Percentiles rank a stretch among this genome's conserved stretches.
These are phyloP conservation scores for Fistulinella prunicolor DNA, from an alignment of 768 basidiomycete species.

Conservation along the genomic window DNA sequence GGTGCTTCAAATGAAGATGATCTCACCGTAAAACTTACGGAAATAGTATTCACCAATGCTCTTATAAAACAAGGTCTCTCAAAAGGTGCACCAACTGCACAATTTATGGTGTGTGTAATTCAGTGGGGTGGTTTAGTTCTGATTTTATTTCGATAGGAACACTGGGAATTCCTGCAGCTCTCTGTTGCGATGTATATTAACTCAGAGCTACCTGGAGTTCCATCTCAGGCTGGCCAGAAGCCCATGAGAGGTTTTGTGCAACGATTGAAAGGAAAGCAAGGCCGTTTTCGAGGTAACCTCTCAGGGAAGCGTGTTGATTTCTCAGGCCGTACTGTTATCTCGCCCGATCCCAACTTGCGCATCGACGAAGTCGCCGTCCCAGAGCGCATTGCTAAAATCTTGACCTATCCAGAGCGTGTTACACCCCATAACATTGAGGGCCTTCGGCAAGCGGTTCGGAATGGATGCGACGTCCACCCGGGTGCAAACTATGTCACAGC, in stretches of 20 bases:
- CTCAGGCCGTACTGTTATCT: slow-evolving; percentile 96
- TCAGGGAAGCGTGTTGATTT: slow-evolving; percentile 99
- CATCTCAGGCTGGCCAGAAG: slow-evolving; percentile 82
- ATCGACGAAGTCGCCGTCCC: slow-evolving; percentile 99
- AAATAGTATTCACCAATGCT: slow-evolving; percentile 93
- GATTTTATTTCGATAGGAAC: slow-evolving; percentile 54
- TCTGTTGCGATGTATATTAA: slow-evolving; percentile 98
- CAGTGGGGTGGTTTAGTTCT: background rate
- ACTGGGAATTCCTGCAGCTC: slow-evolving; percentile 97
- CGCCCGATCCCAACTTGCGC: slow-evolving; percentile 96
- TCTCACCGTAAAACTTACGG: slow-evolving; percentile 93
- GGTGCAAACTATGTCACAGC: slow-evolving; percentile 93
- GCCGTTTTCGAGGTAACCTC: slow-evolving; percentile 96
- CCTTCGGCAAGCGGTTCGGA: slow-evolving; percentile 74
- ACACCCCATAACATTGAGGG: slow-evolving; percentile 84
- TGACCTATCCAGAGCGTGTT: slow-evolving; percentile 96
- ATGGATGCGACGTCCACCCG: slow-evolving; percentile 88
- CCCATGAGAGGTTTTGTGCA: slow-evolving; percentile 98
- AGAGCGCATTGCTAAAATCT: slow-evolving; percentile 87
- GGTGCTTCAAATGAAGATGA: slow-evolving; percentile 99
- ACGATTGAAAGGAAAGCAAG: slow-evolving; percentile 97
- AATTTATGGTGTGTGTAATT: slow-evolving; percentile 67
- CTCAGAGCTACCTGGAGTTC: slow-evolving; percentile 92
- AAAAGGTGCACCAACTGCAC: slow-evolving; percentile 83
- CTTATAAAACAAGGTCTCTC: slow-evolving; percentile 87